Evolutionary conservation across 2,329 filamentous ascomycete species (phyloP), one percentile per base, ranked within the genome.

Genomic region (Alternaria arbusti): DNA sequence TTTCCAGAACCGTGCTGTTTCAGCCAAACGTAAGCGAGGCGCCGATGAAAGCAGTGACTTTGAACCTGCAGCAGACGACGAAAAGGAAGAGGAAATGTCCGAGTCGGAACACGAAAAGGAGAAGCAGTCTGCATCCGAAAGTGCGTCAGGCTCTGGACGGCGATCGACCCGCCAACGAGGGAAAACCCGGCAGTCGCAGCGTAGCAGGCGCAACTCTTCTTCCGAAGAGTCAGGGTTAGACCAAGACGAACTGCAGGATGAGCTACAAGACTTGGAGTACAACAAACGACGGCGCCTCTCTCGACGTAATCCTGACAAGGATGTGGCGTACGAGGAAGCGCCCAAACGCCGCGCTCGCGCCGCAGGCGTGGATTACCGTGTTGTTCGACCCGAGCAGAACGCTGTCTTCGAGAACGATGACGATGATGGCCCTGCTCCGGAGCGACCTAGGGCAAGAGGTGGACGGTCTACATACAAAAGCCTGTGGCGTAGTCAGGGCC

Each of bases 401-500:
- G 86, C 89, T 44, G 86, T 92, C 1, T 86, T 90, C n/a, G 93
- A 97, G 69, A 91, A 93, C 56, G 91, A 91, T 54, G 91, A 91
- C 28, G 90, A 88, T 49, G 83, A 87, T 10, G 87, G 87, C 6
- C 87, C 92, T 8, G 91, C 91, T 4, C 89, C 91, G 40, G 87
- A 88, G 64, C 88, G 88, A 68, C 88, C 91, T 50, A 88, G 89
- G 32, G 86, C 88, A 49, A 86, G 84, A 60, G 87, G 85, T 54
- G 89, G 86, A 40, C 86, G 84, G 17, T 69, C 75, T 13, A 68
- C 65, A 28, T 93, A 95, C 76, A 91, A 94, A 54, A 92, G 87
- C 61, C 85, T 98, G 30, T 95, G 97, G 80, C 94, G 93, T 22
- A 97, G 94, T 1, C 93, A 91, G 76, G 96, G 96, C 9, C 96